Evolutionary conservation across 2,329 filamentous ascomycete genomes (phyloP), one percentile per base, ranked within the genome.

Genomic region (Rachicladosporium sp.): DNA sequence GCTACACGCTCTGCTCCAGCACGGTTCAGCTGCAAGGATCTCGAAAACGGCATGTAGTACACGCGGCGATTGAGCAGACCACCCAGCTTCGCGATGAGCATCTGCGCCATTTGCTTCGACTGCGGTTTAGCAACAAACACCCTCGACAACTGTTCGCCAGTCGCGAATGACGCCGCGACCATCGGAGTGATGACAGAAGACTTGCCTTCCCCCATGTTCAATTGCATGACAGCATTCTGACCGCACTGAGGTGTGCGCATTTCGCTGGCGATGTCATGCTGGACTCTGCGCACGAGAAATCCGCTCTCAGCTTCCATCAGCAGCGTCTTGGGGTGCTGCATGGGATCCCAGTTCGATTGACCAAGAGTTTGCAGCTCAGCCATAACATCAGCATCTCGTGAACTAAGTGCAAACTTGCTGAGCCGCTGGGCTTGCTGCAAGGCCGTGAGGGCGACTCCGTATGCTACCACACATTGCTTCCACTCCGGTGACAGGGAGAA

Each of bases 121-220:
- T 78, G 60, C 0, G 75, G 59, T 37, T 74, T 73, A 0, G 72
- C 72, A 0, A 78, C 72, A 1, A 77, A 51, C 0, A 80, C 55
- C 1, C 78, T 60, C 0, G 67, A 64, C 0, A 82, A 56, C 0
- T 62, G 55, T 0, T 55, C 52, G 32, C 58, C 57, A 38, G 65
- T 45, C 4, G 63, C 59, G 3, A 67, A 47, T 0, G 52, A 45
- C 0, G 70, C 58, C 0, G 72, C 71, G 0, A 80, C 69, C 27
- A 81, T 76, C 0, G 79, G 79, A 0, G 80, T 66, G 36, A 87
- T 82, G 1, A 82, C 73, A 0, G 78, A 80, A 0, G 76, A 76
- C 45, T 83, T 83, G 0, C 79, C 79, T 50, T 80, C 71, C 0
- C 80, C 79, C 78, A 83, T 84, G 45, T 80, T 81, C 2, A 84